These are phyloP conservation scores for Pisolithus sp. DNA, from an alignment of 768 basidiomycete genomes.

Conservation along the genomic window DNA sequence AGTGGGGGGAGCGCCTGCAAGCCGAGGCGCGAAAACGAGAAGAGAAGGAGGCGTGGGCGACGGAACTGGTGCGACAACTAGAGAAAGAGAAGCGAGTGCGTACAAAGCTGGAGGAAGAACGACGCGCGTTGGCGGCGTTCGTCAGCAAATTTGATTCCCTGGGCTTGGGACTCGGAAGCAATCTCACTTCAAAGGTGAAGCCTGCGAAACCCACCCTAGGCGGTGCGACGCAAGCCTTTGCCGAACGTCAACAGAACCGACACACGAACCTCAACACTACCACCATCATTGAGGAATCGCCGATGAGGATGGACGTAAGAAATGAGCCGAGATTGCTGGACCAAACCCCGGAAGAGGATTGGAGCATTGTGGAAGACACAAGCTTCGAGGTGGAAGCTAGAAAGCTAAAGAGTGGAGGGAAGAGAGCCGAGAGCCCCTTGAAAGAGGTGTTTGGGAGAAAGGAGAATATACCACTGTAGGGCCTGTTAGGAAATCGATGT, in stretches of 20 bases:
- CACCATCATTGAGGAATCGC: slow-evolving; percentile 30
- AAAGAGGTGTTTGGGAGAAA: slow-evolving; percentile 26
- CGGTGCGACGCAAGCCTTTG: slow-evolving; percentile 44
- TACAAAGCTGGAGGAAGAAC: slow-evolving; percentile 67
- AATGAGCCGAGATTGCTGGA: slow-evolving; percentile 49
- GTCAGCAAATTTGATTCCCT: slow-evolving; percentile 78
- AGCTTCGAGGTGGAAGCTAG: slow-evolving; percentile 45
- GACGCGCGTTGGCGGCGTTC: slow-evolving; percentile 71
- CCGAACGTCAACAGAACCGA: slow-evolving; percentile 38
- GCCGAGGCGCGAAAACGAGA: slow-evolving; percentile 53
- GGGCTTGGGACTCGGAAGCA: slow-evolving; percentile 39
- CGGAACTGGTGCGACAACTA: slow-evolving; percentile 65
- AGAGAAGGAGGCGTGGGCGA: slow-evolving; percentile 68
- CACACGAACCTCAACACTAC: slow-evolving; percentile 20
- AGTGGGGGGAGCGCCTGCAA: slow-evolving; percentile 59
- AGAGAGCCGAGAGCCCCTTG: slow-evolving; percentile 27
- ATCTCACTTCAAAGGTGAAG: slow-evolving; percentile 37
- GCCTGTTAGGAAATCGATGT: not conserved
- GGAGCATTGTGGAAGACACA: slow-evolving; percentile 38
- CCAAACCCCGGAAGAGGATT: slow-evolving; percentile 55
- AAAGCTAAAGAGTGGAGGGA: slow-evolving; percentile 20
- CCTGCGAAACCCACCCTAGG: slow-evolving; percentile 47
- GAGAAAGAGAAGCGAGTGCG: slow-evolving; percentile 76
- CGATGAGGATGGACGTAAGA: slow-evolving; percentile 43
- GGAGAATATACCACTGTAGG: slow-evolving; percentile 15